Evolutionary conservation across 768 basidiomycete species (phyloP).

Genomic region (Termitomyces eurrhizus): DNA sequence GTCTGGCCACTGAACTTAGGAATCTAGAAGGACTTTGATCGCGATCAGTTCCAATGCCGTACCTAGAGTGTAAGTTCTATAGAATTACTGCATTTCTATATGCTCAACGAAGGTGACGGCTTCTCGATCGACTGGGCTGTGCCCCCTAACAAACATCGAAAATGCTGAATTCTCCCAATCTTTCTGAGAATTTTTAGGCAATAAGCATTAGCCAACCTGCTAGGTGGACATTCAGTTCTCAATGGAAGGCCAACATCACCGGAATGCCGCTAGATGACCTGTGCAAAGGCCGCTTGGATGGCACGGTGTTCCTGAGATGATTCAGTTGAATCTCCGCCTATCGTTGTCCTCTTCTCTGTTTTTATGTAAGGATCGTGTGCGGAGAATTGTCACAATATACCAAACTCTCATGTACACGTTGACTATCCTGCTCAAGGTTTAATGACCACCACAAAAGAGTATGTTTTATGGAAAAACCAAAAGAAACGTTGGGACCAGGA

Average conservation of each 20-base stretch:
- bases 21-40: neutral
- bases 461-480: too few species aligned
- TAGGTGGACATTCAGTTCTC: too few species aligned
- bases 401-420: neutral
- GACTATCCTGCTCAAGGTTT: neutral
- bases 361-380: neutral
- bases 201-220: neutral
- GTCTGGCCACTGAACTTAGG: neutral
- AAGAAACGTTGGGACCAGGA: too few species aligned
- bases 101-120: neutral
- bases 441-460: neutral
- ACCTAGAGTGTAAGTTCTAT: neutral
- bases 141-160: neutral
- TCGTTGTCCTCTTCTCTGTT: too few species aligned
- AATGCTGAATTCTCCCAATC: neutral
- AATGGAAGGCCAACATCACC: neutral
- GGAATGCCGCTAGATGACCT: neutral
- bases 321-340: neutral
- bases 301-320: neutral
- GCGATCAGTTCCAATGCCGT: neutral
- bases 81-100: too few species aligned
- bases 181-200: neutral
- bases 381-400: neutral
- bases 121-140: neutral
- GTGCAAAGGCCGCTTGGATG: too few species aligned